Base-by-base conservation (phyloP, 371 early-diverging fungal species). In the Cokeromyces recurvatus region DNA sequence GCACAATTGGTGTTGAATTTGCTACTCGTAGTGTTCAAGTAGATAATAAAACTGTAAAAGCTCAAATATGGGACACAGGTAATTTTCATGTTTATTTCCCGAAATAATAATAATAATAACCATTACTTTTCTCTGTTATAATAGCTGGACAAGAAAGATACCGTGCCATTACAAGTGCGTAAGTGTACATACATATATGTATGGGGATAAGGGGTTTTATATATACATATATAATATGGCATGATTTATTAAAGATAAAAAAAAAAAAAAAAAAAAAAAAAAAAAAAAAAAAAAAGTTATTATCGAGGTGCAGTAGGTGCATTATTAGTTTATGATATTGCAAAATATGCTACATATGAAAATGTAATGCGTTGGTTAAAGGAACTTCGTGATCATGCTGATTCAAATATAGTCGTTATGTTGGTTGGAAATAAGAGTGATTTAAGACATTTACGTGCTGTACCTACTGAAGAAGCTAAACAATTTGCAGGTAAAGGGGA, bases 231-330 rank as follows among this genome's bases (percentile, higher is more conserved):
- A n/a, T n/a, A 15, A 12, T n/a, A n/a, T n/a, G n/a, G n/a, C n/a
- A n/a, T n/a, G n/a, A n/a, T n/a, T n/a, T n/a, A n/a, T n/a, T n/a
- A n/a, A n/a, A n/a, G n/a, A n/a, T n/a, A n/a, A n/a, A n/a, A n/a
- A n/a, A n/a, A n/a, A n/a, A n/a, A n/a, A n/a, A n/a, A n/a, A n/a
- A n/a, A n/a, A n/a, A n/a, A n/a, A n/a, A n/a, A n/a, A n/a, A n/a
- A n/a, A n/a, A n/a, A n/a, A n/a, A n/a, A n/a, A n/a, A n/a, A n/a
- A n/a, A n/a, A n/a, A n/a, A n/a, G n/a, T 21, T 98, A 99, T 77
- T 99, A 99, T 71, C 95, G 99, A 62, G 99, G 99, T 14, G 97
- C 99, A n/a, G 90, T 92, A 10, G 99, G 99, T 36, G 99, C 99
- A 34, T 79, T 99, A 56, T 79, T 99, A 32, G 99, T 99, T 12